Base-by-base conservation (phyloP, 108 stramenopile species). In the Skeletonema menzelii region DNA sequence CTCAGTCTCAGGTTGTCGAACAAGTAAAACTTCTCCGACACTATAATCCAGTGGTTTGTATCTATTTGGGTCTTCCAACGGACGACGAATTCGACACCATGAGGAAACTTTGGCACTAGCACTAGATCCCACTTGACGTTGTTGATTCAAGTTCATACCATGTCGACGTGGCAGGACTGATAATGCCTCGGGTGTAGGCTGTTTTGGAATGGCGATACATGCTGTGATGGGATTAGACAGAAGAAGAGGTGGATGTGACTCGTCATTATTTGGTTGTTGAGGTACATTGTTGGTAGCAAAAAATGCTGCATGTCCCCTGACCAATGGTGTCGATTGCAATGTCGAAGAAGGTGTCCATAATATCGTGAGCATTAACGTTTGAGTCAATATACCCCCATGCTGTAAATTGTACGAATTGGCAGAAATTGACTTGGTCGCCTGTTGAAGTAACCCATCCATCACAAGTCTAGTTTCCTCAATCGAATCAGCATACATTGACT, bases 81-180 rank as follows among this genome's bases (percentile, higher is more conserved):
- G 87, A 28, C 82, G 64, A 10, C 91, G 87, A 19, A 42, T 19
- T 40, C 81, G 46, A 61, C 93, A 94, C 93, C 93, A 94, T 53
- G 87, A 84, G 6, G 89, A 90, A 8, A 91, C 57, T 46, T 94
- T 94, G 32, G 92, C 88, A 53, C 67, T 42, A 5, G 85, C 83
- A 66, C 30, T 53, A 35, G 86, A 67, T 14, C 72, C 79, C 8
- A 82, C 64, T 34, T 70, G 73, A 37, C 84, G 86, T 47, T 53
- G 71, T 62, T 1, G 88, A 79, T 38, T 79, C 19, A 40, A 15
- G 8, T 58, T 63, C 37, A n/a, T 19, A 11, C 8, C 46, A 34
- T 82, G 57, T 28, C 80, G 80, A 58, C 34, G 64, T 37, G 76
- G 75, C 28, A 82, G 46, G 49, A 47, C 35, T 34, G 64, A 61